phyloP scores from a whole-genome alignment of 306 rosid species.

The Vigna trinervia region DNA sequence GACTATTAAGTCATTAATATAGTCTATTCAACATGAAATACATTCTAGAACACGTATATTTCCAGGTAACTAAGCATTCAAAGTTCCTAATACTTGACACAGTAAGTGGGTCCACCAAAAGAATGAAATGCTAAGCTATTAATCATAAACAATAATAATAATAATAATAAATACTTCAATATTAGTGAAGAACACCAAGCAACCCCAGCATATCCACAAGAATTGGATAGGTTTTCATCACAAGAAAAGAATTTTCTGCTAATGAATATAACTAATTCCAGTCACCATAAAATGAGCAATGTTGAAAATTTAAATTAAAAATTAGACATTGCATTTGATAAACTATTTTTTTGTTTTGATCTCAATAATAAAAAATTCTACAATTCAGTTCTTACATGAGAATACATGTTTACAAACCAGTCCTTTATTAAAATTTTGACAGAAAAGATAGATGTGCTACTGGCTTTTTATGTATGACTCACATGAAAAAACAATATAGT shows the following conservation, averaged over 20 bases:
- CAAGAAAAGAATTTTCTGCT: constrained; percentile 33
- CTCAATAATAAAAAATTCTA: background rate
- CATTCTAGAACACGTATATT: background rate
- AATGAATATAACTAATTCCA: constrained; percentile 34
- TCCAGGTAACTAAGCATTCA: background rate
- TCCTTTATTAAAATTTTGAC: background rate
- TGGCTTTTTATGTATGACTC: background rate
- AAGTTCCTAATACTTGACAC: background rate
- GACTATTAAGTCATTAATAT: background rate
- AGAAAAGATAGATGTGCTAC: background rate
- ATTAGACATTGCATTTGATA: background rate
- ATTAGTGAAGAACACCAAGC: constrained; percentile 21
- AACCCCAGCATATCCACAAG: constrained; percentile 16
- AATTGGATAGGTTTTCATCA: constrained; percentile 27
- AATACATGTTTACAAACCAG: background rate
- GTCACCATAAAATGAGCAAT: constrained; percentile 2
- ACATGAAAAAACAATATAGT: background rate
- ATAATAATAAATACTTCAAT: background rate
- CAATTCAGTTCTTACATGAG: background rate
- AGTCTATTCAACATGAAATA: background rate
- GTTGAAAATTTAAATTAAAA: background rate
- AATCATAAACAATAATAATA: background rate
- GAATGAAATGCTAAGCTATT: constrained; percentile 2
- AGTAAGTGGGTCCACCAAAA: background rate
- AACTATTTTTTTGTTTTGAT: background rate